Conservation (phyloP, 768 basidiomycete species). For the Chlorophyllum brunneum region DNA sequence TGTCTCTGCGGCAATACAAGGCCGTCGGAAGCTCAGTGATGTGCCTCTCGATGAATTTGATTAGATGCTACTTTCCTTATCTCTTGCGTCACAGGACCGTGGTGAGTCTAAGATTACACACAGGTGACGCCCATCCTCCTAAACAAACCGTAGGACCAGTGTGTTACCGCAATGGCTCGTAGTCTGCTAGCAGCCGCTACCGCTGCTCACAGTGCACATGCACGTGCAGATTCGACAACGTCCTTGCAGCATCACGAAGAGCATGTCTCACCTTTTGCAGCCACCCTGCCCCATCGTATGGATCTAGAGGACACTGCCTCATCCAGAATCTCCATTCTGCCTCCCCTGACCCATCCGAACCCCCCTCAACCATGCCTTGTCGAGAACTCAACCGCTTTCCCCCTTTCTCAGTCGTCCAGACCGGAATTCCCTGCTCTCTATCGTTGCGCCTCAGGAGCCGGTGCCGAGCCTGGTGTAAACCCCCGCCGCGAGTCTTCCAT, state of each 20-base stretch:
- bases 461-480: slow-evolving; percentile 65
- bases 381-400: background rate
- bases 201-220: background rate
- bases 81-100: too few relatives aligned
- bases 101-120: background rate
- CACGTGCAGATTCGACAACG: background rate
- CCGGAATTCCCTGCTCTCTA: background rate
- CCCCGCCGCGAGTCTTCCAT: slow-evolving; percentile 46
- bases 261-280: background rate
- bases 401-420: background rate
- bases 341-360: background rate
- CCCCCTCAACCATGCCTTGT: background rate
- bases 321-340: background rate
- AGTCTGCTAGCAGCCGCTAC: background rate
- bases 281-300: background rate
- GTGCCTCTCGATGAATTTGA: too few relatives aligned
- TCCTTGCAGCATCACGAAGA: background rate
- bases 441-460: slow-evolving; percentile 24
- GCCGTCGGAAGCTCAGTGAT: too few relatives aligned
- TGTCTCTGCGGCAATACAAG: too few relatives aligned
- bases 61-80: too few relatives aligned
- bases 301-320: background rate
- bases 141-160: too few relatives aligned
- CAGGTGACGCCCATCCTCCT: too few relatives aligned
- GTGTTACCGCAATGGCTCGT: background rate